phyloP scores from a whole-genome alignment of 345 rosid genomes.

The Draba incana region DNA sequence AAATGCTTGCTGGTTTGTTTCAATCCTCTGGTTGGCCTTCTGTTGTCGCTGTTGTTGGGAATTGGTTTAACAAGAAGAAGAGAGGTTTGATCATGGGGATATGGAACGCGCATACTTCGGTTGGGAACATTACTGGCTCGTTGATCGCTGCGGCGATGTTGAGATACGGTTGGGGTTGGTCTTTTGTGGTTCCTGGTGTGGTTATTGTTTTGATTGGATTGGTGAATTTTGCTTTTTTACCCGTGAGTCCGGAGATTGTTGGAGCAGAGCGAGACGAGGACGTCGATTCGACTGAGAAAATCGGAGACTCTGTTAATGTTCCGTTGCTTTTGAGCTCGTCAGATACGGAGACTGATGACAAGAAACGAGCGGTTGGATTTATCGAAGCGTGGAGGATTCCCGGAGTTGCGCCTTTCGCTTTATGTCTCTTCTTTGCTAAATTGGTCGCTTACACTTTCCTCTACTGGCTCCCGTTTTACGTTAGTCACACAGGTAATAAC shows the following conservation, averaged over 20 bases:
- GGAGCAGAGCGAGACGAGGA: constrained; percentile 64
- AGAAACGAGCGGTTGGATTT: constrained; percentile 76
- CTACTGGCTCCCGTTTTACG: constrained; percentile 92
- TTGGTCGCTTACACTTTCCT: constrained; percentile 92
- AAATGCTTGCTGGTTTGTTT: constrained; percentile 78
- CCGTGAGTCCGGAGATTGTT: constrained; percentile 72
- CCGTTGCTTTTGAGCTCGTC: constrained; percentile 55
- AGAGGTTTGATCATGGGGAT: constrained; percentile 89
- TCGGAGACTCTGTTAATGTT: constrained; percentile 46
- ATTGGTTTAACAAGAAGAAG: constrained; percentile 83
- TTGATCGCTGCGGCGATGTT: constrained; percentile 69
- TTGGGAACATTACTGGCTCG: constrained; percentile 87
- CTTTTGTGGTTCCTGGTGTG: constrained; percentile 81
- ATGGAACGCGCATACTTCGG: constrained; percentile 89
- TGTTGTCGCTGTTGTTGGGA: constrained; percentile 88
- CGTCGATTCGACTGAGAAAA: constrained; percentile 48
- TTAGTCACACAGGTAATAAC: constrained; percentile 74
- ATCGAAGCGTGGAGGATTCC: constrained; percentile 83
- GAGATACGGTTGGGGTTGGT: constrained; percentile 91
- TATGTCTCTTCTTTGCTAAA: constrained; percentile 85
- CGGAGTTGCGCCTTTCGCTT: constrained; percentile 83
- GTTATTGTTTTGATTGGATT: constrained; percentile 58
- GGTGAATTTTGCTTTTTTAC: constrained; percentile 68
- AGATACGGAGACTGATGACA: constrained; percentile 38
- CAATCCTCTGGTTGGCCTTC: constrained; percentile 96